phyloP scores from a whole-genome alignment of 305 asterid species.

The Fraxinus greggii region DNA sequence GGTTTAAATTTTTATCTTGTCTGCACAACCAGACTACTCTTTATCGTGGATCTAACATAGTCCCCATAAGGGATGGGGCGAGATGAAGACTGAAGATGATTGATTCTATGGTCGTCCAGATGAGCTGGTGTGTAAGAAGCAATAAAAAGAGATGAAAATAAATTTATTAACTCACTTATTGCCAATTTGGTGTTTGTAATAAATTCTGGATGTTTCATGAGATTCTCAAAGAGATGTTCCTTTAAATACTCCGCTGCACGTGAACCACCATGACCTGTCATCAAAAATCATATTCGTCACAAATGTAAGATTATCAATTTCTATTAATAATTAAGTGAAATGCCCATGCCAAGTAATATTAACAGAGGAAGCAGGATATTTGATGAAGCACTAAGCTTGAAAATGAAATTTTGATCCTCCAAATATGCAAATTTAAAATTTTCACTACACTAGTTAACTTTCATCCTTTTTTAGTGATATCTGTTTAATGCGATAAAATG shows the following conservation, averaged over 20 bases:
- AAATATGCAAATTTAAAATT: neutral
- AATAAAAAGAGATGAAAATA: neutral
- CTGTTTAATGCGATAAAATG: neutral
- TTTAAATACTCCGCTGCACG: slow-evolving; percentile 96
- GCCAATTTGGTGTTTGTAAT: slow-evolving; percentile 65
- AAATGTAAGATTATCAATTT: slow-evolving; percentile 1
- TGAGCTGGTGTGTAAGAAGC: neutral
- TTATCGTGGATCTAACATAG: neutral
- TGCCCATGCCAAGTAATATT: neutral
- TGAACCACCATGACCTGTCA: slow-evolving; percentile 95
- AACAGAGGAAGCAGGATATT: neutral
- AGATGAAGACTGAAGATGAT: neutral
- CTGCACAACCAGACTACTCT: neutral
- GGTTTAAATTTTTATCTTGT: neutral
- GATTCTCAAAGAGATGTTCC: slow-evolving; percentile 87
- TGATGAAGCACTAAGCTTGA: neutral
- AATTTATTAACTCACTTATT: slow-evolving; percentile 65
- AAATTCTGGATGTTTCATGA: slow-evolving; percentile 80
- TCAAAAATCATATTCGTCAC: slow-evolving; percentile 25
- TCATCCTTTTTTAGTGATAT: neutral
- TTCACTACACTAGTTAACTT: neutral
- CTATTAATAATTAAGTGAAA: neutral
- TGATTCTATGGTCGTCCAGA: neutral
- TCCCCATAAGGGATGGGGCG: neutral
- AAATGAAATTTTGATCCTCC: neutral